Evolutionary conservation across 768 basidiomycete genomes (phyloP), one percentile per base, ranked within the genome.

Genomic region (Leccinellum albellum): DNA sequence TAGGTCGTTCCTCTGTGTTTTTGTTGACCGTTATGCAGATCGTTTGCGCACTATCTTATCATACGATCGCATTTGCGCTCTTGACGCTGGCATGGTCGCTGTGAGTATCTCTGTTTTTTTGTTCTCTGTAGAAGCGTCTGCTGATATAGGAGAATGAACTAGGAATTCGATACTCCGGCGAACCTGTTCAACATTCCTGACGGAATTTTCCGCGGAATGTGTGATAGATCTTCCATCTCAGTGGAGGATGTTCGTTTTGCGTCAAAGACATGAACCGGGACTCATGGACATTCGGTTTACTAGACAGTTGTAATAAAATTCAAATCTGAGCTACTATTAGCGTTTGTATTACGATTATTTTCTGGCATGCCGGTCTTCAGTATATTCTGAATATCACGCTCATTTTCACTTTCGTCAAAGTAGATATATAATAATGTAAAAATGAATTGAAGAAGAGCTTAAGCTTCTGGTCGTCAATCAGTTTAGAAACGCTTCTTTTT

Each of bases 11-110:
- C 17, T 15, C 48, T 17, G 14, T n/a, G 17, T 17, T 4, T 54
- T 55, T 46, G 47, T 51, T 63, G 20, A 54, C 28, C 32, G 17
- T 46, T 15, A 42, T 47, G 47, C 67, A 85, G 91, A 96, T 71
- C 88, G 94, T 24, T 73, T 96, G 51, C 82, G 86, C 46, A 96
- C 94, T 2, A 94, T 96, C 64, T 85, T 94, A 59, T 79, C 83
- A 13, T 95, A 94, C 65, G 92, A 98, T 71, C 80, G 90, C 40
- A 90, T 97, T 32, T 87, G 91, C 63, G 94, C 95, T 17, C 83
- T 96, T 69, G 87, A 91, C 64, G 84, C 85, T 2, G 94, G 94
- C 0, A 74, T 76, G 54, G 88, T 94, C 55, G 86, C 83, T 54
- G 86, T 86, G 61, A 63, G 84, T 79, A 28, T 5, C 23, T 7